A percentile compares a stretch with the other conserved stretches of the same genome.
Evolutionary conservation across 257 asterid species (phyloP).

Genomic region (Primulina eburnea): DNA sequence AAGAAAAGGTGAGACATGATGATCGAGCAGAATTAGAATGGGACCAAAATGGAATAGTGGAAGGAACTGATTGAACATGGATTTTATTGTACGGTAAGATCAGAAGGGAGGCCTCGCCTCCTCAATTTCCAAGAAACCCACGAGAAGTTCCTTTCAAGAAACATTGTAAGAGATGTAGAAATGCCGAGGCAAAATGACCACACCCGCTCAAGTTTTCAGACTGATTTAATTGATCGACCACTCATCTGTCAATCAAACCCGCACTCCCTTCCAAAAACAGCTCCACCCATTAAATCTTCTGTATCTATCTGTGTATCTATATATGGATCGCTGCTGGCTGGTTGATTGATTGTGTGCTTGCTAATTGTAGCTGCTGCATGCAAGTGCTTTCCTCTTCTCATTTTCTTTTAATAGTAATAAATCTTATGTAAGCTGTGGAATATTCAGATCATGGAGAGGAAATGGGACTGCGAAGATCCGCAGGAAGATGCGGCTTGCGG

Average conservation of each 20-base stretch:
- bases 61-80: constrained; percentile 12
- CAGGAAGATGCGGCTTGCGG: constrained; percentile 17
- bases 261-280: background rate
- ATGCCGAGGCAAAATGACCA: constrained; percentile 35
- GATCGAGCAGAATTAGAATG: background rate
- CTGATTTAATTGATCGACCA: constrained; percentile 38
- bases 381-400: no score
- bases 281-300: background rate
- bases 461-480: constrained; percentile 1
- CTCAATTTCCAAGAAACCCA: constrained; percentile 22
- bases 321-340: background rate
- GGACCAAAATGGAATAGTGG: constrained; percentile 26
- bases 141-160: constrained; percentile 34
- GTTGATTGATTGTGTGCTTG: background rate
- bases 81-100: background rate
- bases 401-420: background rate
- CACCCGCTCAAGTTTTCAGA: constrained; percentile 29
- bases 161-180: constrained; percentile 7
- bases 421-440: background rate
- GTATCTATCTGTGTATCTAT: background rate
- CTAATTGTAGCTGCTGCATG: no score
- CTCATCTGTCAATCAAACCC: constrained; percentile 33
- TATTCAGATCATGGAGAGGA: constrained; percentile 28
- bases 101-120: background rate
- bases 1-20: background rate